Conservation (phyloP, 192 early-diverging fungal species). For the Dimargaris xerosporica region DNA sequence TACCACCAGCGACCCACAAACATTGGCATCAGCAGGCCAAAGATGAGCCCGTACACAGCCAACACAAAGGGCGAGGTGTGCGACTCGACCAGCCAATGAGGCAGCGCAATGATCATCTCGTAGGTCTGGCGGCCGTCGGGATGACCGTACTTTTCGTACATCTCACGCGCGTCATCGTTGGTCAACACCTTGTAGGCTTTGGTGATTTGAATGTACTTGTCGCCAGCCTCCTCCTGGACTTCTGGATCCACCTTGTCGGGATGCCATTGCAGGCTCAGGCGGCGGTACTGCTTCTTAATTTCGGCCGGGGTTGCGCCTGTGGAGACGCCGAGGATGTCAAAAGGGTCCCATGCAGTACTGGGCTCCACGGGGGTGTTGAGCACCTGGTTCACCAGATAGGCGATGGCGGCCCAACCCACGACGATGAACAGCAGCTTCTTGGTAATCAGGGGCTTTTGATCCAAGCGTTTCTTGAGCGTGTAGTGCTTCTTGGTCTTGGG, state of each 20-base stretch:
- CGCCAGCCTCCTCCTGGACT: conserved; percentile 48
- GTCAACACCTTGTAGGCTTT: conserved; percentile 95
- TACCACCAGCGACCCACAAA: conserved; percentile 94
- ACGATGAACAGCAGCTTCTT: conserved; percentile 20
- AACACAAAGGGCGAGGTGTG: conserved; percentile 73
- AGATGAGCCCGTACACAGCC: conserved; percentile 66
- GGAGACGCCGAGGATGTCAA: conserved; percentile 69
- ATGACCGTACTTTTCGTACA: conserved; percentile 92
- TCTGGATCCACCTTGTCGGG: conserved; percentile 62
- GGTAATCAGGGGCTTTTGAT: neutral
- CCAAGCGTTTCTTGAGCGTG: neutral
- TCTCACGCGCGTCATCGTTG: conserved; percentile 72
- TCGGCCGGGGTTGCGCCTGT: conserved; percentile 28
- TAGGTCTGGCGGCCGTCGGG: conserved; percentile 92
- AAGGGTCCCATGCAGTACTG: conserved; percentile 80
- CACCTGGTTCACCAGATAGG: conserved; percentile 43
- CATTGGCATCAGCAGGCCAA: conserved; percentile 78
- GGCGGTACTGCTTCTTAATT: conserved; percentile 58
- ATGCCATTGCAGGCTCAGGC: conserved; percentile 57
- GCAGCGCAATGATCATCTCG: conserved; percentile 87
- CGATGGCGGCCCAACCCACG: conserved; percentile 54
- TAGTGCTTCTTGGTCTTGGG: conserved; percentile 10
- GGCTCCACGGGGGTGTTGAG: conserved; percentile 47
- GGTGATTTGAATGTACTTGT: conserved; percentile 69
- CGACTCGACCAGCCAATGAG: conserved; percentile 75